phyloP scores from a whole-genome alignment of 768 basidiomycete genomes.

The Cystobasidium onofrii region DNA sequence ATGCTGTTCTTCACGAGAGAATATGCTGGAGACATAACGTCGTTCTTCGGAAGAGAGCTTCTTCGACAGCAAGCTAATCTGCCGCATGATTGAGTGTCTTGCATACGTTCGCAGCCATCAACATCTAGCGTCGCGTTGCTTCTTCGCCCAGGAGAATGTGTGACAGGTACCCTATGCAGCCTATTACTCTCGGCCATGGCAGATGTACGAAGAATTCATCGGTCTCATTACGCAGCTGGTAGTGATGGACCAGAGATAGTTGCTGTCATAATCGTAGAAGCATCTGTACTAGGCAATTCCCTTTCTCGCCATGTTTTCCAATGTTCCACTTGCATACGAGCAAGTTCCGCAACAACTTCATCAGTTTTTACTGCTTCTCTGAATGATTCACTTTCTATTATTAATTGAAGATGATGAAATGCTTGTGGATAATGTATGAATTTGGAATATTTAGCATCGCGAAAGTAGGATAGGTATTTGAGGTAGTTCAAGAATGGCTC shows the following conservation, averaged over 20 bases:
- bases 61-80: no score
- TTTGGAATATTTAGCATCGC: constrained; percentile 32
- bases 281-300: not conserved
- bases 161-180: no score
- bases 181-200: no score
- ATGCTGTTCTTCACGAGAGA: no score
- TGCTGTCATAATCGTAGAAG: not conserved
- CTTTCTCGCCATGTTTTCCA: constrained; percentile 40
- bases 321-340: constrained; percentile 36
- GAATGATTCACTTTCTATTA: constrained; percentile 32
- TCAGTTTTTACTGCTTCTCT: constrained; percentile 32
- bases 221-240: no score
- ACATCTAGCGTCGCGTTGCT: no score
- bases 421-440: constrained; percentile 40
- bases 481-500: constrained; percentile 40
- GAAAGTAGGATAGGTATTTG: constrained; percentile 38
- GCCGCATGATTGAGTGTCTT: no score
- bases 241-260: not conserved
- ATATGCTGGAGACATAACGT: no score
- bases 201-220: no score
- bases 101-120: no score
- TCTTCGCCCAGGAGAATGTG: no score
- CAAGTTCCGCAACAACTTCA: constrained; percentile 31
- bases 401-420: constrained; percentile 37
- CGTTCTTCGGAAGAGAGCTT: no score